These are phyloP conservation scores for Meripilus lineatus DNA, from an alignment of 1,284 basidiomycete genomes.

Conservation along the genomic window DNA sequence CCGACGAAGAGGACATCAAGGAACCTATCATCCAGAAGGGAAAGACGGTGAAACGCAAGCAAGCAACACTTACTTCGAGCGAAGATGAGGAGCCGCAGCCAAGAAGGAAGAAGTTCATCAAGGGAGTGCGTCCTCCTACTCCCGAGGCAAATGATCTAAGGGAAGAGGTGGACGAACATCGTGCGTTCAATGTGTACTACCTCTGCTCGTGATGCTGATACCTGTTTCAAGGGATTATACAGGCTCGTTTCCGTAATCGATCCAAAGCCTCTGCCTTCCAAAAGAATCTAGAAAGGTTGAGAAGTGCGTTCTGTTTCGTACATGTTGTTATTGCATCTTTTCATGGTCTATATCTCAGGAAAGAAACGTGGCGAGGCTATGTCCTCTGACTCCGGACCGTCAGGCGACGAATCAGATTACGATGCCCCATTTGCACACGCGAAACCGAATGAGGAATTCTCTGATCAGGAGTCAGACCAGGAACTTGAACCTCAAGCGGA, in stretches of 20 bases:
- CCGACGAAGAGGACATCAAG: conserved; percentile 14
- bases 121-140: conserved; percentile 39
- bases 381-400: conserved; percentile 20
- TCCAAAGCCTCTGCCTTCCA: conserved; percentile 57
- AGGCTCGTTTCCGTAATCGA: conserved; percentile 56
- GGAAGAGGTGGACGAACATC: conserved; percentile 56
- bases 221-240: conserved; percentile 48
- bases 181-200: conserved; percentile 26
- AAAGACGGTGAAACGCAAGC: conserved; percentile 14
- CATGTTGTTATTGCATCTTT: not conserved
- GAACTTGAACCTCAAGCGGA: conserved; percentile 27
- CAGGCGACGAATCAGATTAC: no score
- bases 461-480: no score
- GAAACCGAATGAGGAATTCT: no score
- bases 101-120: conserved; percentile 41
- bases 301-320: conserved; percentile 37
- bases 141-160: conserved; percentile 47
- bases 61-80: no score
- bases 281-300: conserved; percentile 59
- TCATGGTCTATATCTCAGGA: conserved; percentile 27
- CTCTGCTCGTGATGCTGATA: conserved; percentile 1
- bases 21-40: conserved; percentile 20
- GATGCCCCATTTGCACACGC: no score
- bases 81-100: conserved; percentile 20
- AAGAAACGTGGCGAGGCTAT: conserved; percentile 42